Base-by-base conservation (phyloP, 345 rosid genomes). In the Salix suchowensis region DNA sequence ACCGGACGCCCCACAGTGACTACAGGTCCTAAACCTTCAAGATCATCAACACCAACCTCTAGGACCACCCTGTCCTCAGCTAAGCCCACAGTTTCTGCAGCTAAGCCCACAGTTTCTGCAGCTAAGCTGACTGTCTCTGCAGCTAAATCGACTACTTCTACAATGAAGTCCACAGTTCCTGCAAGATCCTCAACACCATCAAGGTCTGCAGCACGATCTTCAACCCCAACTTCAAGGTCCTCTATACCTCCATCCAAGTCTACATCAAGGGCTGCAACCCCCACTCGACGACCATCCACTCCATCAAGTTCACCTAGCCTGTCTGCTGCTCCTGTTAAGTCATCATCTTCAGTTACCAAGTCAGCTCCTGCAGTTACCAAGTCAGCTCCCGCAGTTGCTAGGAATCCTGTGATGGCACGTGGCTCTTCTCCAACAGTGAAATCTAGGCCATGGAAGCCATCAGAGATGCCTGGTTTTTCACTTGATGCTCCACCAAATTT, bases 401-500 rank as follows among this genome's bases (percentile, higher is more conserved):
- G 58, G 72, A 72, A 40, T 79, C 84, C 88, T 39, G 85, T 80
- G 67, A 74, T 89, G 74, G 89, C 97, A n/a, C 92, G 89, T 58
- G 97, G 86, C 52, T 78, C 90, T 67, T 93, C 99, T 76, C 98
- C 95, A 21, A 86, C 92, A 6, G 86, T 82, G 73, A 93, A 88
- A 84, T 83, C 97, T 75, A 87, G 96, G 74, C 91, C 97, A 70
- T 96, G 99, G 99, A 96, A 92, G 81, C 99, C 97, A 26, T 91
- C 98, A n/a, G 94, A 93, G 82, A 96, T 96, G 97, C 98, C 98
- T 50, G 99, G 99, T 74, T 96, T 85, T 84, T 96, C 97, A 3
- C 88, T 88, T 71, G 98, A 93, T 80, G 92, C 97, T 68, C 98
- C 99, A 54, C 99, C 99, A 70, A 96, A 96, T 86, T 86, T 96